Evolutionary conservation across 768 basidiomycete species (phyloP).

Genomic region (Lactifluus hygrophoroides): DNA sequence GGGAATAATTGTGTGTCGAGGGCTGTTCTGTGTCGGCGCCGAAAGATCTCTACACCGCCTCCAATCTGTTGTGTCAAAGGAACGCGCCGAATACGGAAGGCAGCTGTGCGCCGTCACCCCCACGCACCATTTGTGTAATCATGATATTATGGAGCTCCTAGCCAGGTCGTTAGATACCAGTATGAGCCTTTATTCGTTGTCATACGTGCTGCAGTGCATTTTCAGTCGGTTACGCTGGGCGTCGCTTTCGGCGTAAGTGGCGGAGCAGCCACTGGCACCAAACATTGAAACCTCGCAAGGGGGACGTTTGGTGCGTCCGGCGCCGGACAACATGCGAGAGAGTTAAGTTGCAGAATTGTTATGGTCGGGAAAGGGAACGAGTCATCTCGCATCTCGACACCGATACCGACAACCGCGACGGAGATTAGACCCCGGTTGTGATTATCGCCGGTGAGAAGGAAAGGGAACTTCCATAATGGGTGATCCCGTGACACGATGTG

Average conservation of each 20-base stretch:
- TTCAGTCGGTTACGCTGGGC: neutral
- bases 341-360: too few species aligned
- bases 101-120: conserved; percentile 4
- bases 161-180: neutral
- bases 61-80: neutral
- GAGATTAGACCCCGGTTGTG: neutral
- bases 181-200: neutral
- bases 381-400: too few species aligned
- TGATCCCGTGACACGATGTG: neutral
- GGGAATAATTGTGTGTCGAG: neutral
- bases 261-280: neutral
- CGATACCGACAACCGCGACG: too few species aligned
- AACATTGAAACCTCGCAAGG: neutral
- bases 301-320: neutral
- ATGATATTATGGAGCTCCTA: neutral
- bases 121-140: too few species aligned
- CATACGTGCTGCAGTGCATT: neutral
- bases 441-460: neutral
- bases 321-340: neutral
- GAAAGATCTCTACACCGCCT: conserved; percentile 5
- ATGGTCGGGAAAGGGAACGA: too few species aligned
- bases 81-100: neutral
- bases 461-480: neutral
- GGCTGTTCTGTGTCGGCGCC: conserved; percentile 12
- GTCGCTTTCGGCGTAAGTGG: neutral